phyloP scores from a whole-genome alignment of 1,139 yeast species.

The Entelexis sorbosivorans region DNA sequence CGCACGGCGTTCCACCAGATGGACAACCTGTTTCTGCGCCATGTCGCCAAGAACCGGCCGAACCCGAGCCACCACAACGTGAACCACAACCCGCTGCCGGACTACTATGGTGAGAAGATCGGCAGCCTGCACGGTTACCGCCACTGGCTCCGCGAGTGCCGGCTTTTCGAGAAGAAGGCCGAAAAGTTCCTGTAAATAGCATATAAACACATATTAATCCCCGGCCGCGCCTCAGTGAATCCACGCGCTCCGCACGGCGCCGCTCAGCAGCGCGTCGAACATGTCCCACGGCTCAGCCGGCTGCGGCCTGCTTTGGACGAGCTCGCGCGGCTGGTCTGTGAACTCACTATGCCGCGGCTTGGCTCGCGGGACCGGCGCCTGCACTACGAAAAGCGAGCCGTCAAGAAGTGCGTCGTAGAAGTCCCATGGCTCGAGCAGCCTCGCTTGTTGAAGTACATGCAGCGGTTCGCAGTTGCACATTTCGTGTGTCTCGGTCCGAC shows the following conservation, averaged over 20 bases:
- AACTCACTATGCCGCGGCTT: too few relatives aligned
- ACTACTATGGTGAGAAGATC: slow-evolving; percentile 92
- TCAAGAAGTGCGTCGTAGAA: background rate
- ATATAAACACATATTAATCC: background rate
- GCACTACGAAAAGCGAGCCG: background rate
- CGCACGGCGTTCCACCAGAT: slow-evolving; percentile 37
- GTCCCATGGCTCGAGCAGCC: background rate
- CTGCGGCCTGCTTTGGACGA: background rate
- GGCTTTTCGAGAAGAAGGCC: slow-evolving; percentile 77
- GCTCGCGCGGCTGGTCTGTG: too few relatives aligned
- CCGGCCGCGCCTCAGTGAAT: background rate
- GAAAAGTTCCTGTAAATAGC: slow-evolving; percentile 52
- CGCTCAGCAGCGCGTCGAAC: background rate
- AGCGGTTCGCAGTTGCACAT: too few relatives aligned
- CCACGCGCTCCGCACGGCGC: background rate
- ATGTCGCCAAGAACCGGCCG: slow-evolving; percentile 66
- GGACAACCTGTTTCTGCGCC: slow-evolving; percentile 64
- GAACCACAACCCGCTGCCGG: slow-evolving; percentile 91
- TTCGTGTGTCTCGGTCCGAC: too few relatives aligned
- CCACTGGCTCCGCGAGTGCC: slow-evolving; percentile 93
- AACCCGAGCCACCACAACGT: slow-evolving; percentile 82
- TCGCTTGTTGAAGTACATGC: background rate
- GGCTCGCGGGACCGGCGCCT: too few relatives aligned
- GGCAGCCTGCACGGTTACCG: slow-evolving; percentile 76
- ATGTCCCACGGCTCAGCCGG: slow-evolving; percentile 3